These are phyloP conservation scores for Pelagomonas calceolata DNA, from an alignment of 108 stramenopile genomes.

Conservation along the genomic window DNA sequence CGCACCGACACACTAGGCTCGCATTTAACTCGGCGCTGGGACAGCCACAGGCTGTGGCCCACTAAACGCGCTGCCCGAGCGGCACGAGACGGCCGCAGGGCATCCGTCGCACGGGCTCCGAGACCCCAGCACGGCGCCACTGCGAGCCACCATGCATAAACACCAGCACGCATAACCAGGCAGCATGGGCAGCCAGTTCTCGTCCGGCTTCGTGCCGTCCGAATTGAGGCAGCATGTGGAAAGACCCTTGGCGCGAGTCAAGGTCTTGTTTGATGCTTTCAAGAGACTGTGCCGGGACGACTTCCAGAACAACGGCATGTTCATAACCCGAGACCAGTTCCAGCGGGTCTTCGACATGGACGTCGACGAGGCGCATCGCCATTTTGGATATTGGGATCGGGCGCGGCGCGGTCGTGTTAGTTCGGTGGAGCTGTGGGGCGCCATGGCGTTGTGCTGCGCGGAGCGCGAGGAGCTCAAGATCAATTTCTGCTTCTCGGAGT, in stretches of 20 bases:
- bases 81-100: too few relatives aligned
- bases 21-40: too few relatives aligned
- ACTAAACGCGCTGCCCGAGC: too few relatives aligned
- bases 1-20: too few relatives aligned
- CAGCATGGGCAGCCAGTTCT: background rate
- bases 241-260: background rate
- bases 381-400: background rate
- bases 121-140: too few relatives aligned
- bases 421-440: background rate
- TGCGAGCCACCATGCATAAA: too few relatives aligned
- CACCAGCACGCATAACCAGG: too few relatives aligned
- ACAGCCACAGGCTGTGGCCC: too few relatives aligned
- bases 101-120: too few relatives aligned
- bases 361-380: background rate
- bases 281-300: background rate
- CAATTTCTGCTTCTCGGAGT: background rate
- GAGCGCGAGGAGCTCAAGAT: background rate
- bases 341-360: background rate
- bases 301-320: too few relatives aligned
- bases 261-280: background rate
- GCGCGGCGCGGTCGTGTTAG: background rate
- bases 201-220: background rate
- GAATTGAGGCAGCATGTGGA: background rate
- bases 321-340: background rate
- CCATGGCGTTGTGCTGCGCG: background rate